Base-by-base conservation (phyloP, 2,329 filamentous ascomycete genomes). In the Colletotrichum kahawae region DNA sequence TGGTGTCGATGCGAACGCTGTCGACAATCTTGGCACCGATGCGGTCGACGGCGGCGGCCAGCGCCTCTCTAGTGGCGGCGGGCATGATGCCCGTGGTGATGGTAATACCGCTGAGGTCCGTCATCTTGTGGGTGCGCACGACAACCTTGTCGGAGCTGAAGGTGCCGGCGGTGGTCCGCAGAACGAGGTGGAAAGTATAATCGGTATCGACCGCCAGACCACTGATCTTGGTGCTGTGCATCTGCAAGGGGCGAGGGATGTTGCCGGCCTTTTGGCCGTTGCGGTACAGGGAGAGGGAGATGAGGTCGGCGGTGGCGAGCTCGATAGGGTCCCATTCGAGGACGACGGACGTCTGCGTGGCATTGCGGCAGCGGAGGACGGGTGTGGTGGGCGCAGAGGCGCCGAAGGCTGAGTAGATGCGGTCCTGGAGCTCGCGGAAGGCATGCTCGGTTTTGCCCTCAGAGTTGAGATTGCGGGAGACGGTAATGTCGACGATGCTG, bases 41-140 rank as follows among this genome's bases (percentile, higher is more conserved):
- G 78, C 95, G 91, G 81, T 97, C 93, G 43, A 98, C 91, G 2
- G 96, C 95, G 60, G 89, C 89, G 62, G 90, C 89, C 24, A 99
- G 90, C 76, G 90, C 92, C 78, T 98, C 95, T 82, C 92, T 92
- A 70, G 93, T 88, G 68, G 92, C 87, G 9, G 91, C 88, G 3
- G 96, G 94, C 84, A 99, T 90, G 79, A 98, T 91, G 66, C 97
- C 97, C 1, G 95, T 93, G 4, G 96, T 98, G 79, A 99, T 94
- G 29, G 96, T 98, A 84, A 99, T 96, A 74, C 97, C 97, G 78
- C 94, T 96, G 67, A 99, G 89, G 83, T 99, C 96, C 51, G 96
- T 98, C 96, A 99, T 98, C 88, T 98, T 98, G 88, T 99, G 97
- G 60, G 97, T 99, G 81, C 94, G 92, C 74, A 98, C 95, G 5